phyloP scores from a whole-genome alignment of 2,329 filamentous ascomycete species.

The Apiospora saccharicola region DNA sequence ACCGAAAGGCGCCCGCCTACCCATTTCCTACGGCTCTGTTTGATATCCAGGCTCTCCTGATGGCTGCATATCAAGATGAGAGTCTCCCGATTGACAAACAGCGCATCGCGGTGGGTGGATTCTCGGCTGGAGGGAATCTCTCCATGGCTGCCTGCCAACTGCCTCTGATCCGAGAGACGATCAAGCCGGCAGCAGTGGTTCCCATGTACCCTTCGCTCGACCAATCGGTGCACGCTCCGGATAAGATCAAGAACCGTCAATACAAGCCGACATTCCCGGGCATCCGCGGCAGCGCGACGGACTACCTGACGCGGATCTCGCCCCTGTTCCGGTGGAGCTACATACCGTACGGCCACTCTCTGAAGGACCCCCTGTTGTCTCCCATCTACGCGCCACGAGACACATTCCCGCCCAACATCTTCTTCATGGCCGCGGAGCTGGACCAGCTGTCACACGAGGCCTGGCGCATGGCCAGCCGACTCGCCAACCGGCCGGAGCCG shows the following conservation, averaged over 20 bases:
- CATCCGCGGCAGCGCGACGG: constrained; percentile 36
- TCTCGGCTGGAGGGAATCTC: constrained; percentile 54
- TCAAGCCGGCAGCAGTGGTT: constrained; percentile 42
- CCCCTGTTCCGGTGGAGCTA: constrained; percentile 52
- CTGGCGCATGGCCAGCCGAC: constrained; percentile 46
- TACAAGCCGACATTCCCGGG: constrained; percentile 45
- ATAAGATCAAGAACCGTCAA: constrained; percentile 43
- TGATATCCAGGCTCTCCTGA: constrained; percentile 49
- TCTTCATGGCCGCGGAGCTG: constrained; percentile 52
- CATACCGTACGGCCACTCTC: constrained; percentile 42
- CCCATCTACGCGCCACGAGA: constrained; percentile 44
- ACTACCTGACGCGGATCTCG: constrained; percentile 40
- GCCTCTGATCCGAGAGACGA: constrained; percentile 44
- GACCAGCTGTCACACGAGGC: constrained; percentile 54
- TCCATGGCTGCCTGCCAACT: constrained; percentile 48
- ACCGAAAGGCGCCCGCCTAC: constrained; percentile 49
- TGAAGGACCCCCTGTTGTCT: constrained; percentile 50
- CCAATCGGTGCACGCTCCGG: constrained; percentile 41
- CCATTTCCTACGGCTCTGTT: constrained; percentile 50
- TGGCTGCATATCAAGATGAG: constrained; percentile 48
- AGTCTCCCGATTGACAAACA: constrained; percentile 50
- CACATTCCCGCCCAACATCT: constrained; percentile 50
- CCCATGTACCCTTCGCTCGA: constrained; percentile 51
- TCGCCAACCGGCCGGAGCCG: constrained; percentile 44
- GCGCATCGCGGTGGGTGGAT: constrained; percentile 51